phyloP scores from a whole-genome alignment of 2,329 filamentous ascomycete genomes.

The Microcera coccophila region DNA sequence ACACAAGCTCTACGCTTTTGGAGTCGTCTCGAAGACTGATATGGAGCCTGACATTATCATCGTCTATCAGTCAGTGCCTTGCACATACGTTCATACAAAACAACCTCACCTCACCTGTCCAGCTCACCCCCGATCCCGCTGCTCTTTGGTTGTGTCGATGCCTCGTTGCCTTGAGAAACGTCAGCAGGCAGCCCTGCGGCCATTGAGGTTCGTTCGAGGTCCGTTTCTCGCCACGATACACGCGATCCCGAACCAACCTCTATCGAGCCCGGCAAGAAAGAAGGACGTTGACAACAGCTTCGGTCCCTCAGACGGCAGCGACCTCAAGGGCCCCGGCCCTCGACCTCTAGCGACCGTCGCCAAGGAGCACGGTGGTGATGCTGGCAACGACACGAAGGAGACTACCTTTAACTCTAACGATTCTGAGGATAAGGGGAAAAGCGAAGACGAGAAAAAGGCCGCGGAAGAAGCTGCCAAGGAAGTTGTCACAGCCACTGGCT shows the following conservation, averaged over 20 bases:
- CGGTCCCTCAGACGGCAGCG: conserved; percentile 29
- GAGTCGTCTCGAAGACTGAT: too few species aligned
- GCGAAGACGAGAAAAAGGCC: conserved; percentile 19
- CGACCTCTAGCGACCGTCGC: conserved; percentile 39
- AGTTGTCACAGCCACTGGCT: conserved; percentile 54
- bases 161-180: too few species aligned
- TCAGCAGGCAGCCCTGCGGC: too few species aligned
- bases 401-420: not conserved
- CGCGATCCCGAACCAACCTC: conserved; percentile 35
- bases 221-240: too few species aligned
- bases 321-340: conserved; percentile 40
- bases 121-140: too few species aligned
- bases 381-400: conserved; percentile 19
- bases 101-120: too few species aligned
- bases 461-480: conserved; percentile 51
- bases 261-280: conserved; percentile 24
- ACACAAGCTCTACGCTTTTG: too few species aligned
- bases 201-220: too few species aligned
- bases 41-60: too few species aligned
- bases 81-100: too few species aligned
- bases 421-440: conserved; percentile 4
- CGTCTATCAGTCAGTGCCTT: too few species aligned
- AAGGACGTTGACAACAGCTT: conserved; percentile 27
- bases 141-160: too few species aligned
- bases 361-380: conserved; percentile 30